Percentiles rank a stretch among this genome's conserved stretches.
Conservation (phyloP, 176 grass and related monocot genomes). For the Rhynchospora pubera region DNA sequence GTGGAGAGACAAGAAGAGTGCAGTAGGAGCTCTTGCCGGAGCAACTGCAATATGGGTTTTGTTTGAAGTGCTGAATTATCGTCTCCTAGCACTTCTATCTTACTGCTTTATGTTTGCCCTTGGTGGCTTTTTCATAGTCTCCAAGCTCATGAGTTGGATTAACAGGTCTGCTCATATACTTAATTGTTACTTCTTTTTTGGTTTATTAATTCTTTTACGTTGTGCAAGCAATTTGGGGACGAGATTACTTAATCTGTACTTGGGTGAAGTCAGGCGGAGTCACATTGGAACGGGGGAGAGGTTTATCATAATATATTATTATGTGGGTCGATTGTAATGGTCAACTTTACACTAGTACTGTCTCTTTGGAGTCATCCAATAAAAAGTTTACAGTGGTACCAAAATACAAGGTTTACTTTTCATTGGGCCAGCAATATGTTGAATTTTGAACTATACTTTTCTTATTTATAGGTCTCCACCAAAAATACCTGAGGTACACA, state of each 20-base stretch:
- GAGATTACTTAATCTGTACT: background rate
- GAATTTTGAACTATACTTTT: constrained; percentile 10
- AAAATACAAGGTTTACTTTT: background rate
- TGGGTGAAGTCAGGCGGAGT: background rate
- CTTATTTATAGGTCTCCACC: constrained; percentile 36
- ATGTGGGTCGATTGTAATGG: background rate
- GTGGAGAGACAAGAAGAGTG: constrained; percentile 78
- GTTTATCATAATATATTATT: background rate
- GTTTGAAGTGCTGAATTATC: constrained; percentile 69
- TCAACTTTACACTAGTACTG: background rate
- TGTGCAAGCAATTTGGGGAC: background rate
- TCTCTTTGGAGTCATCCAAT: too few relatives aligned
- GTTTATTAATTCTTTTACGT: background rate
- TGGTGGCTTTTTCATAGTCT: constrained; percentile 54
- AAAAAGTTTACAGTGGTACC: background rate
- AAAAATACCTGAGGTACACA: constrained; percentile 56
- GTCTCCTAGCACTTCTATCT: constrained; percentile 55
- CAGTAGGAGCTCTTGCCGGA: constrained; percentile 47
- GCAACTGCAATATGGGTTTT: constrained; percentile 68
- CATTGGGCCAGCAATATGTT: background rate
- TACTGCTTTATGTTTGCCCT: constrained; percentile 45
- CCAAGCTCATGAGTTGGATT: constrained; percentile 52
- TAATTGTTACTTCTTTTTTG: background rate
- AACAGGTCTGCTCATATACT: constrained; percentile 40
- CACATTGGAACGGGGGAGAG: background rate